Conservation (phyloP, 306 rosid genomes). For the Abrus pulchellus region DNA sequence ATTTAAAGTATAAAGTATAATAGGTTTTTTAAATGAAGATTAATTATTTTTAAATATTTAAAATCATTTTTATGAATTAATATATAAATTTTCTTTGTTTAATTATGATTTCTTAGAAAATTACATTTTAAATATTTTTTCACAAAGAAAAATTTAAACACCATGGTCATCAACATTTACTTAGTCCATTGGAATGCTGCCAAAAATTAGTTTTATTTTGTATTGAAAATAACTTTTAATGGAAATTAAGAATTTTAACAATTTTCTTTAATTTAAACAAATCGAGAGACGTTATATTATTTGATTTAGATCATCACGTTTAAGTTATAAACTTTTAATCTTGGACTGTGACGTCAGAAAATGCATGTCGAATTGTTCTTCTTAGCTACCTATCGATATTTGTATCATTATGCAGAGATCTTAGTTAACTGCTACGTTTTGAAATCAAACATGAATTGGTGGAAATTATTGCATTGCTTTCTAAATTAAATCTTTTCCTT, state of each 20-base stretch:
- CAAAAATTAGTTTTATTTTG: constrained; percentile 16
- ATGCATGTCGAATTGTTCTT: neutral
- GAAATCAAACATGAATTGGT: neutral
- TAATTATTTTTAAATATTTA: too few species aligned
- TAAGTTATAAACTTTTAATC: neutral
- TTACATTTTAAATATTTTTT: neutral
- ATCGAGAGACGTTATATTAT: neutral
- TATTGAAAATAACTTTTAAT: neutral
- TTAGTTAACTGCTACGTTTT: neutral
- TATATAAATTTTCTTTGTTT: too few species aligned
- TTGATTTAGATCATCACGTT: neutral
- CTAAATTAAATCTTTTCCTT: neutral
- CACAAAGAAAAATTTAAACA: neutral
- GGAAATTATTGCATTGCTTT: neutral
- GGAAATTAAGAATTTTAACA: neutral
- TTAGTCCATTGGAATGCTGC: constrained; percentile 33
- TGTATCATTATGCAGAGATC: constrained; percentile 20
- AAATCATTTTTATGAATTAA: too few species aligned
- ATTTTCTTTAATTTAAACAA: neutral
- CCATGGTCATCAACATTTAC: constrained; percentile 43
- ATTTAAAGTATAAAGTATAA: too few species aligned
- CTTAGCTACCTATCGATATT: neutral
- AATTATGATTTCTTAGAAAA: neutral
- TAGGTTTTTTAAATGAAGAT: too few species aligned
- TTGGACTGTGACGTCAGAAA: constrained; percentile 26